Conservation (phyloP, 78 protist species). For the Monocercomonoides exilis region DNA sequence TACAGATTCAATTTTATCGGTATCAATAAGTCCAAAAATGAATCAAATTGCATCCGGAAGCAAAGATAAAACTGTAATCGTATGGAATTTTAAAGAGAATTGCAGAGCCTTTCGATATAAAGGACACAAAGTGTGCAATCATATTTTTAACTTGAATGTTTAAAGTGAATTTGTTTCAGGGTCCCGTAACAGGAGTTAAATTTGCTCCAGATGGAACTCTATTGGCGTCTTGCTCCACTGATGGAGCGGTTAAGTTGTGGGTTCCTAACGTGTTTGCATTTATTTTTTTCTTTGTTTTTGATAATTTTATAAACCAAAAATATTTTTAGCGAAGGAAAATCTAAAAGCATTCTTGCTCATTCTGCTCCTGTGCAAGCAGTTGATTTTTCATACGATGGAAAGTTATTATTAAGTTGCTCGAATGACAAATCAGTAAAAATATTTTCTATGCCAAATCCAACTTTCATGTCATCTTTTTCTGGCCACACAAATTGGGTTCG, state of each 20-base stretch:
- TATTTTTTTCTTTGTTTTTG: neutral
- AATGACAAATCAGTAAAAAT: slow-evolving; percentile 70
- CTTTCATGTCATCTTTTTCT: slow-evolving; percentile 35
- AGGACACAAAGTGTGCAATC: slow-evolving; percentile 55
- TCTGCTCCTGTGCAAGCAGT: slow-evolving; percentile 42
- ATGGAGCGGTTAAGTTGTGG: slow-evolving; percentile 64
- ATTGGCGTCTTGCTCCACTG: slow-evolving; percentile 54
- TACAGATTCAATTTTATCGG: slow-evolving; percentile 36
- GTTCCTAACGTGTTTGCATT: slow-evolving; percentile 37
- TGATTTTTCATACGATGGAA: slow-evolving; percentile 45
- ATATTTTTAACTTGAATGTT: neutral
- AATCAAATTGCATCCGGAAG: slow-evolving; percentile 58
- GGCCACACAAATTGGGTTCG: slow-evolving; percentile 84
- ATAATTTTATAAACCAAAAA: neutral
- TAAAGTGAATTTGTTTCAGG: slow-evolving; percentile 9
- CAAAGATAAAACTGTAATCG: slow-evolving; percentile 64
- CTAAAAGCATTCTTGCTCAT: slow-evolving; percentile 47
- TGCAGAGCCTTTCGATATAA: slow-evolving; percentile 65
- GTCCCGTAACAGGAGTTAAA: slow-evolving; percentile 40
- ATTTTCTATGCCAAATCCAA: slow-evolving; percentile 38
- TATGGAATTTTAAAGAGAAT: slow-evolving; percentile 75
- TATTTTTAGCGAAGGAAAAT: slow-evolving; percentile 20
- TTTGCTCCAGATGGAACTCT: slow-evolving; percentile 50
- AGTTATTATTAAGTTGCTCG: slow-evolving; percentile 39
- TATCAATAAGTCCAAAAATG: slow-evolving; percentile 56